A percentile compares a stretch with the other conserved stretches of the same genome.
phyloP scores from a whole-genome alignment of 2,329 filamentous ascomycete genomes.

The Rhynchosporium agropyri region DNA sequence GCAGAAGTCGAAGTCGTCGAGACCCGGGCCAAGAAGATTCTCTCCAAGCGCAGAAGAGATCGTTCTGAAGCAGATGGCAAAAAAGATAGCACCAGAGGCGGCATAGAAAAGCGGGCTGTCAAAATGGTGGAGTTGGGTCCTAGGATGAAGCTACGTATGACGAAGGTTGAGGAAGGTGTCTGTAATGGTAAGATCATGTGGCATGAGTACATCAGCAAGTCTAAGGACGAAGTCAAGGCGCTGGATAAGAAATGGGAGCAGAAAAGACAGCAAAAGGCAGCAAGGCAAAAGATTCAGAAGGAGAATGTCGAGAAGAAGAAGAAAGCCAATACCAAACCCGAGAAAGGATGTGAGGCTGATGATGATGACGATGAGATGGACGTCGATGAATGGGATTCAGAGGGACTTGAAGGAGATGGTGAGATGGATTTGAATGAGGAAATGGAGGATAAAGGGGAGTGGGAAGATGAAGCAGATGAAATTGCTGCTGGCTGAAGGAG shows the following conservation, averaged over 20 bases:
- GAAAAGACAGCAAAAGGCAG: constrained; percentile 78
- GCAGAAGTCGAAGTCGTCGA: constrained; percentile 88
- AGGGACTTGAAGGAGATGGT: constrained; percentile 42
- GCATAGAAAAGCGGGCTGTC: constrained; percentile 76
- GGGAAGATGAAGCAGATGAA: constrained; percentile 42
- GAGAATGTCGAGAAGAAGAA: constrained; percentile 89
- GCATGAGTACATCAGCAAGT: constrained; percentile 94
- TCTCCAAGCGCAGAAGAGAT: constrained; percentile 51
- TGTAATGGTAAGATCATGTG: constrained; percentile 92
- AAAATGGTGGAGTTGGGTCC: constrained; percentile 93
- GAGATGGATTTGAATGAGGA: constrained; percentile 43
- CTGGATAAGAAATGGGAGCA: constrained; percentile 84
- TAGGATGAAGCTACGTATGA: constrained; percentile 82
- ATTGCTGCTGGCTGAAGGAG: constrained; percentile 39
- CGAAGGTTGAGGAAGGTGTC: constrained; percentile 94
- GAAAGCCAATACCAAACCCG: constrained; percentile 56
- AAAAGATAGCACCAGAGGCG: constrained; percentile 44
- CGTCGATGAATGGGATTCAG: constrained; percentile 47
- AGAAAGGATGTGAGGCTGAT: constrained; percentile 56
- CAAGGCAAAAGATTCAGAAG: constrained; percentile 77
- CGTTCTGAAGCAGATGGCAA: constrained; percentile 47
- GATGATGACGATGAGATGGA: constrained; percentile 53
- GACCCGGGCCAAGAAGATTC: constrained; percentile 63
- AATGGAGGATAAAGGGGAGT: constrained; percentile 41
- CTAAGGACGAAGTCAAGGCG: constrained; percentile 72